These are phyloP conservation scores for Tolypocladium amazonense DNA, from an alignment of 2,329 filamentous ascomycete species.

Conservation along the genomic window DNA sequence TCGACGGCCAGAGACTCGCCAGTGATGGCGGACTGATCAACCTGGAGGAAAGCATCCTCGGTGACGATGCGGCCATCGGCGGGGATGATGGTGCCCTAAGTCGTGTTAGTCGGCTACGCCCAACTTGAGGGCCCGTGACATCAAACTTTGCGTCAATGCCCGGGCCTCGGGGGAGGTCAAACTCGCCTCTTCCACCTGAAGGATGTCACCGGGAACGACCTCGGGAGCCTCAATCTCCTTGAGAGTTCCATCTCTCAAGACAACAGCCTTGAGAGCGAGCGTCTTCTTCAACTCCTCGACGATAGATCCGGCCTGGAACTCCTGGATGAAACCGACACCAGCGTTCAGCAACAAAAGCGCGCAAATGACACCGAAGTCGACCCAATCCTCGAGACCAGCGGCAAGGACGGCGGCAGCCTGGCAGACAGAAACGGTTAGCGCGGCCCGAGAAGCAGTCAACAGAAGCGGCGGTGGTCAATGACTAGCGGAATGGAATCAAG, in stretches of 20 bases:
- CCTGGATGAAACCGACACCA: slow-evolving; percentile 75
- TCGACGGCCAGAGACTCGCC: slow-evolving; percentile 87
- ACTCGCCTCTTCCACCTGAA: slow-evolving; percentile 65
- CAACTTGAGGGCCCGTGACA: not conserved
- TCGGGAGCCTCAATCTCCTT: slow-evolving; percentile 73
- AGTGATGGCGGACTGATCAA: slow-evolving; percentile 87
- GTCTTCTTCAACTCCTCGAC: slow-evolving; percentile 89
- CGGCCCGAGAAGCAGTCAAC: not conserved
- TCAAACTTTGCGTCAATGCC: not conserved
- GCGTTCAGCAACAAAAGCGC: slow-evolving; percentile 77
- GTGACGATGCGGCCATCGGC: slow-evolving; percentile 81
- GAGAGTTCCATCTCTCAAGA: slow-evolving; percentile 67
- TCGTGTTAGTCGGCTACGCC: not conserved
- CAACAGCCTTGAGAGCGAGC: slow-evolving; percentile 76
- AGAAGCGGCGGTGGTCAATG: not conserved
- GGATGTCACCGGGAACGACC: slow-evolving; percentile 81
- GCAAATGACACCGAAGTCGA: slow-evolving; percentile 88
- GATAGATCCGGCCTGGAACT: slow-evolving; percentile 82
- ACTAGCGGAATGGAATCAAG: not conserved
- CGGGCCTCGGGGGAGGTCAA: not conserved
- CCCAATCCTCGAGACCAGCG: slow-evolving; percentile 78
- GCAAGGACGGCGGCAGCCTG: slow-evolving; percentile 68
- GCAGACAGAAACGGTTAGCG: slow-evolving; percentile 13
- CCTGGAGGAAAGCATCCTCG: slow-evolving; percentile 74
- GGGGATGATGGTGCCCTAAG: slow-evolving; percentile 71